Evolutionary conservation across 2,329 filamentous ascomycete genomes (phyloP).

Genomic region (Xylariales sp.): DNA sequence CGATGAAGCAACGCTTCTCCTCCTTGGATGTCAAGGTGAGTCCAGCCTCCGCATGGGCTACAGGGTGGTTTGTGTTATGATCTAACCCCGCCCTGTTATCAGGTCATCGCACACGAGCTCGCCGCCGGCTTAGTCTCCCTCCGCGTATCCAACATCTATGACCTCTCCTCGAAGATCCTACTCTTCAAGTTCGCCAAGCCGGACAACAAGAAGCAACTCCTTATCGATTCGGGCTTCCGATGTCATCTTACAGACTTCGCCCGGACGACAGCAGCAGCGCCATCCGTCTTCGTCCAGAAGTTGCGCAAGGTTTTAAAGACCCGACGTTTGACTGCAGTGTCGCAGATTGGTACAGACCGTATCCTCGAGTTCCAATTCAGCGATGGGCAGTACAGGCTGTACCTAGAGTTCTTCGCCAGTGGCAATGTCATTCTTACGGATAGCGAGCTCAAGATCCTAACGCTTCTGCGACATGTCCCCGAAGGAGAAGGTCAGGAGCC

Average conservation of each 20-base stretch:
- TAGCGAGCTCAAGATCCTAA: constrained; percentile 73
- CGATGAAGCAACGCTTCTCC: constrained; percentile 57
- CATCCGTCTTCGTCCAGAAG: constrained; percentile 78
- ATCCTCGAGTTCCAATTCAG: constrained; percentile 91
- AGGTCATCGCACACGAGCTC: constrained; percentile 95
- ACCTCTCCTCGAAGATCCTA: constrained; percentile 86
- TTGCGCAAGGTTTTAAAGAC: constrained; percentile 87
- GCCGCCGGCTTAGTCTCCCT: constrained; percentile 69
- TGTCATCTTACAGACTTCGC: constrained; percentile 91
- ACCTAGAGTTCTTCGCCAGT: constrained; percentile 92
- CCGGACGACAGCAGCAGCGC: constrained; percentile 76
- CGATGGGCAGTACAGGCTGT: constrained; percentile 82
- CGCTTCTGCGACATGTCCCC: constrained; percentile 72
- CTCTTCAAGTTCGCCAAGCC: constrained; percentile 93
- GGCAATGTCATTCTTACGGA: constrained; percentile 95
- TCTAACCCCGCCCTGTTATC: constrained; percentile 6
- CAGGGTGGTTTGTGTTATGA: background rate
- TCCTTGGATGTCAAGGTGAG: constrained; percentile 52
- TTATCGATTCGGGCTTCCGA: constrained; percentile 93
- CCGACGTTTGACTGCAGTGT: constrained; percentile 71
- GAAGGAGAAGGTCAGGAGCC: constrained; percentile 82
- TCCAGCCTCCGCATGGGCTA: background rate
- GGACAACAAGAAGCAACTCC: constrained; percentile 79
- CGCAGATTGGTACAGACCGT: constrained; percentile 87
- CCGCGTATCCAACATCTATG: constrained; percentile 90